Evolutionary conservation across 192 early-diverging fungal species (phyloP), one percentile per base, ranked within the genome.

Genomic region (Phlyctochytrium planicorne): DNA sequence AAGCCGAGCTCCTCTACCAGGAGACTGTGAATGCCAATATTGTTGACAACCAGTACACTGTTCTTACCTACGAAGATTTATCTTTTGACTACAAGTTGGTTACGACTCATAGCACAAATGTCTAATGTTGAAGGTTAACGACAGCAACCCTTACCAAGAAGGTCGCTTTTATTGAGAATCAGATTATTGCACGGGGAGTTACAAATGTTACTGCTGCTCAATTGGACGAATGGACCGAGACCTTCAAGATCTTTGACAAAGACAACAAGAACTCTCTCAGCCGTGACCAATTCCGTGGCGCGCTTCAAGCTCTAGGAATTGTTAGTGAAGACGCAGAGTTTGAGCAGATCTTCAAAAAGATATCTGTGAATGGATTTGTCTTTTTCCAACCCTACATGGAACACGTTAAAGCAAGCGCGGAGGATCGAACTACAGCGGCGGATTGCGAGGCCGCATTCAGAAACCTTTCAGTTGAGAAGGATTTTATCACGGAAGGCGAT

Each of bases 121-220:
- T 50, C n/a, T 14, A n/a, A 14, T 50, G 40, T 50, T 84, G 90
- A 14, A 88, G 81, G 30, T 72, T 96, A 60, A 76, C 94, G 33
- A 87, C 89, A 60, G 90, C 92, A 76, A 87, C 90, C 0, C 67
- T 80, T 17, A 34, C 68, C 35, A 82, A 82, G 59, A 80, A 79
- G 66, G 35, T 37, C 16, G 82, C 89, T 0, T 98, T 98, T 60
- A 93, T 98, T 66, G 93, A 96, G 62, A 98, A 98, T 79, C 95
- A 98, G 74, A 90, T 90, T n/a, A 91, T 94, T 23, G 93, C 93
- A 35, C 84, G 95, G 53, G 90, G 89, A 64, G 91, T 92, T 86
- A 93, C 93, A 62, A 96, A 96, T 66, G 78, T 98, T 74, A 96
- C 94, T 23, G 92, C 95, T 0, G 87, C 85, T 29, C 95, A 96